phyloP scores from a whole-genome alignment of 2,329 filamentous ascomycete species.

The Geoglossum cookeanum region DNA sequence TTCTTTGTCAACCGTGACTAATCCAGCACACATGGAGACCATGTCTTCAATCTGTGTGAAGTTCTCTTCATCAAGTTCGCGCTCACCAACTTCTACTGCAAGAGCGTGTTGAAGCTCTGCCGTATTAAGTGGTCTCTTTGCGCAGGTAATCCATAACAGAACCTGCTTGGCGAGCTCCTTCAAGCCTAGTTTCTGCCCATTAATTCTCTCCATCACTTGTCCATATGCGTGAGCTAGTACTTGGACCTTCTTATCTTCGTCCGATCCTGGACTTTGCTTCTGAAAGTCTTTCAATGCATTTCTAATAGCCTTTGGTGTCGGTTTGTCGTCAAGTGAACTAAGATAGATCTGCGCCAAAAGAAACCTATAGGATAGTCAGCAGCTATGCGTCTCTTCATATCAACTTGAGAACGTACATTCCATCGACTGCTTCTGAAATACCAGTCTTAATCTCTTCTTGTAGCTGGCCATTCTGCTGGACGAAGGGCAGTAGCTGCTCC shows the following conservation, averaged over 20 bases:
- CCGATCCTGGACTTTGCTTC: background rate
- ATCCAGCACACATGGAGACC: slow-evolving; percentile 23
- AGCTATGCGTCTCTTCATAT: background rate
- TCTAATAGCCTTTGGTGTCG: slow-evolving; percentile 17
- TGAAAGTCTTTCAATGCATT: slow-evolving; percentile 17
- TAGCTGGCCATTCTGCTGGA: background rate
- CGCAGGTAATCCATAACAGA: slow-evolving; percentile 24
- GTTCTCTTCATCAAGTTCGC: too few species aligned
- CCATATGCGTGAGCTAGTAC: slow-evolving; percentile 24
- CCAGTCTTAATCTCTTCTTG: background rate
- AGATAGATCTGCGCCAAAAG: slow-evolving; percentile 23
- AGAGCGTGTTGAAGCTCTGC: slow-evolving; percentile 12
- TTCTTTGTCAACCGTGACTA: slow-evolving; percentile 24
- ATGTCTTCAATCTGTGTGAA: slow-evolving; percentile 13
- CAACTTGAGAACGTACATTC: slow-evolving; percentile 11
- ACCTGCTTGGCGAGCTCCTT: slow-evolving; percentile 21
- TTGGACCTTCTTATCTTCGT: slow-evolving; percentile 10
- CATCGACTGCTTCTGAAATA: background rate
- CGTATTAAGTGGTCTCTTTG: slow-evolving; percentile 13
- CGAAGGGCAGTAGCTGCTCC: too few species aligned
- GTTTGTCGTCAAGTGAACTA: slow-evolving; percentile 17
- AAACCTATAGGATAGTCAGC: slow-evolving; percentile 16
- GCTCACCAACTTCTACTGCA: slow-evolving; percentile 8
- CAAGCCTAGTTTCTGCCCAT: slow-evolving; percentile 18
- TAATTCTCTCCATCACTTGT: slow-evolving; percentile 24